Evolutionary conservation across 2,329 filamentous ascomycete species (phyloP), one percentile per base, ranked within the genome.

Genomic region (Ascochyta fabae): DNA sequence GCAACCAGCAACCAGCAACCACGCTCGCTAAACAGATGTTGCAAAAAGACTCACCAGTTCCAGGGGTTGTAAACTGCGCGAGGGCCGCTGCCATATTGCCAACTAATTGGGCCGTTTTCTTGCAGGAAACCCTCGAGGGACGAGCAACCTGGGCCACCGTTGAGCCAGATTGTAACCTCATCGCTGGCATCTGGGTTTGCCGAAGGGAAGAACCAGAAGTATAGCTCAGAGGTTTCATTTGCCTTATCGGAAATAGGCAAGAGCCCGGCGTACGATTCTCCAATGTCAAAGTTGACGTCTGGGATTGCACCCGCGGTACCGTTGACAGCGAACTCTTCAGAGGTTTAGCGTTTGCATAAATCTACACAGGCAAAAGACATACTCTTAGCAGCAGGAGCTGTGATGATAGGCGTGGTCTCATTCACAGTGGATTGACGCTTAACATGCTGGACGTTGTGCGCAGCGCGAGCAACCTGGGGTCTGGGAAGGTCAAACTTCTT

Each of bases 171-270:
- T 0, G 77, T 78, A 38, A 84, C 78, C 60, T 84, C 82, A 24
- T 84, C 77, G 1, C 63, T 58, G 0, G 80, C 80, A 46, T 75
- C 68, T 13, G 76, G 74, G 57, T 83, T 83, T n/a, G 66, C 68
- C 0, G 80, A 81, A 3, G 82, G 82, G 59, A 83, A 83, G 69
- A 82, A 84, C 81, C 81, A 84, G 67, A 84, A 84, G 72, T 79
- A 84, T n/a, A 83, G 68, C 60, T 78, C 68, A 15, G 77, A 74
- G 33, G 80, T 78, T 52, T 72, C 71, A 56, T 83, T 80, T 9
- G 75, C 72, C 50, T 71, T 72, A 40, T 81, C 80, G 50, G 64
- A 69, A 61, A 87, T 85, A 5, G 85, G 83, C 6, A 88, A 68
- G 3, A 83, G 75, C 33, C 78, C 77, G 41, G 78, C 77, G 36